Evolutionary conservation across 305 asterid species (phyloP).

Genomic region (Fraxinus dipetala): DNA sequence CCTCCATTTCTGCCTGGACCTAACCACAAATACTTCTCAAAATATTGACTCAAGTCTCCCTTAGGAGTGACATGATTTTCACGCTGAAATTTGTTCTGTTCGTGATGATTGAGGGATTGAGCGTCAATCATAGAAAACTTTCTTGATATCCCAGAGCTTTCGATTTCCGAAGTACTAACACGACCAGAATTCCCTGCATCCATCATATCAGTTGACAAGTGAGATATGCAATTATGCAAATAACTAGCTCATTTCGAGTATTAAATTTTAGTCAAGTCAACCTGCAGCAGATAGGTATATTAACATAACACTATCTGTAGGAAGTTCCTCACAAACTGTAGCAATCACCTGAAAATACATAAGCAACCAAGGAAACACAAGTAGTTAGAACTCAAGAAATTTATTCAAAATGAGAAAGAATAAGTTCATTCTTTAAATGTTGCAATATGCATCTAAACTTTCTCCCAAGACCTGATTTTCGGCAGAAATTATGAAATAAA

Average conservation of each 20-base stretch:
- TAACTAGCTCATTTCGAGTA: slow-evolving; percentile 21
- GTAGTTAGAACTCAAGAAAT: slow-evolving; percentile 14
- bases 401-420: not conserved
- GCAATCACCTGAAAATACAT: slow-evolving; percentile 69
- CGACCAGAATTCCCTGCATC: slow-evolving; percentile 52
- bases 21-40: slow-evolving; percentile 58
- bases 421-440: not conserved
- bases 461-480: slow-evolving; percentile 11
- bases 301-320: slow-evolving; percentile 74
- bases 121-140: slow-evolving; percentile 40
- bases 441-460: not conserved
- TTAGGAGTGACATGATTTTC: slow-evolving; percentile 49
- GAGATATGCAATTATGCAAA: slow-evolving; percentile 6
- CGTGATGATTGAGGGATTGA: slow-evolving; percentile 39
- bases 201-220: slow-evolving; percentile 28
- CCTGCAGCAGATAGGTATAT: slow-evolving; percentile 85
- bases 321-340: slow-evolving; percentile 81
- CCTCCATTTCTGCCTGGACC: slow-evolving; percentile 91
- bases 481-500: slow-evolving; percentile 10
- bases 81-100: slow-evolving; percentile 41
- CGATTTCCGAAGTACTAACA: slow-evolving; percentile 43
- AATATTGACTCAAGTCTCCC: slow-evolving; percentile 44
- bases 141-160: slow-evolving; percentile 50
- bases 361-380: slow-evolving; percentile 18
- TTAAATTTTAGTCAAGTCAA: slow-evolving; percentile 26